These are phyloP conservation scores for Clonostachys rosea DNA, from an alignment of 2,329 filamentous ascomycete species.

Conservation along the genomic window DNA sequence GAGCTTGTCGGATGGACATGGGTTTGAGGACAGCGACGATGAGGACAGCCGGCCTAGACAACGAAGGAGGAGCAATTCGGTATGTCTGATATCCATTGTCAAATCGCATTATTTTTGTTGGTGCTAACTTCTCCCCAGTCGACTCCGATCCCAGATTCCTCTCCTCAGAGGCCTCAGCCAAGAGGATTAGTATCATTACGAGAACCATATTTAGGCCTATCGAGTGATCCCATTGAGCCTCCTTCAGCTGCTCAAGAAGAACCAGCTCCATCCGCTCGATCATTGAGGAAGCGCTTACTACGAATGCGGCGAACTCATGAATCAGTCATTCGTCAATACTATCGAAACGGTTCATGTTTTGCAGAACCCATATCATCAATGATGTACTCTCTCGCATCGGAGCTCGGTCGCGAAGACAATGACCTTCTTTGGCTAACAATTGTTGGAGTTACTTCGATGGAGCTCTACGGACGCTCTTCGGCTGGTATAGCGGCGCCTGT, in stretches of 20 bases:
- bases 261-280: conserved; percentile 64
- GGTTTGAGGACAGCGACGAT: conserved; percentile 68
- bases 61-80: conserved; percentile 82
- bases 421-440: conserved; percentile 93
- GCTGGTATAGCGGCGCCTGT: conserved; percentile 67
- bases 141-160: conserved; percentile 61
- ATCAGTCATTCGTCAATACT: conserved; percentile 72
- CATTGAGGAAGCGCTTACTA: conserved; percentile 68
- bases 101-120: background rate
- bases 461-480: conserved; percentile 83
- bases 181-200: conserved; percentile 54
- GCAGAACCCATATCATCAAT: conserved; percentile 93
- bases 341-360: conserved; percentile 82
- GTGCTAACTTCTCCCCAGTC: conserved; percentile 36
- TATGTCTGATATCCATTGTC: conserved; percentile 32
- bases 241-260: conserved; percentile 55
- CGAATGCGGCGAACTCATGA: conserved; percentile 76
- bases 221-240: conserved; percentile 43
- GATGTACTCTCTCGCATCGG: conserved; percentile 90
- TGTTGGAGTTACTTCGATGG: conserved; percentile 90
- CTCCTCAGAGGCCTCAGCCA: conserved; percentile 55
- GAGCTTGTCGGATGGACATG: conserved; percentile 68
- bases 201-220: conserved; percentile 38
- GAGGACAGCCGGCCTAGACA: conserved; percentile 73
- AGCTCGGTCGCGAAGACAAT: conserved; percentile 94